Evolutionary conservation across 225 moss, liverwort and hornwort species (phyloP).

Genomic region (Pseudisothecium myosuroides): DNA sequence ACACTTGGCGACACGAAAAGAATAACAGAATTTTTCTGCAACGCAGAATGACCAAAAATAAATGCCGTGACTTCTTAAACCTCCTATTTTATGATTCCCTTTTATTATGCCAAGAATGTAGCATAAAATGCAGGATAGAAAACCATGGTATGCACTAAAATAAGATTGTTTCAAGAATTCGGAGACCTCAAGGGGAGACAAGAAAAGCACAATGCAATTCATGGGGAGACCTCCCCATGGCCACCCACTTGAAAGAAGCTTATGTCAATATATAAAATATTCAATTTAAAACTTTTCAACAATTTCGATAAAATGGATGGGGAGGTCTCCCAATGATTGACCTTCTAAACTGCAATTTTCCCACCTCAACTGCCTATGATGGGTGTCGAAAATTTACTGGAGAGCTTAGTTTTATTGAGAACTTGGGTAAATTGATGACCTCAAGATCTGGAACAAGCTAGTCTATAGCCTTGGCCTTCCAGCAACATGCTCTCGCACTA

Average conservation of each 20-base stretch:
- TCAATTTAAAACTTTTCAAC: neutral
- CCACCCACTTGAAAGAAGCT: neutral
- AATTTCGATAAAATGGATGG: neutral
- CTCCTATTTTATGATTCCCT: neutral
- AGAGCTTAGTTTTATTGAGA: neutral
- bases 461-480: neutral
- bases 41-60: neutral
- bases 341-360: neutral
- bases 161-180: neutral
- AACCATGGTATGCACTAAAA: neutral
- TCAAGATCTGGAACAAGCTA: neutral
- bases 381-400: neutral
- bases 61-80: neutral
- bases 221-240: neutral
- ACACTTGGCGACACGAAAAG: slow-evolving; percentile 69
- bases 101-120: neutral
- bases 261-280: neutral
- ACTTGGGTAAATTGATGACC: neutral
- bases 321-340: neutral
- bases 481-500: neutral
- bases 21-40: slow-evolving; percentile 74
- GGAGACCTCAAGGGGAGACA: neutral
- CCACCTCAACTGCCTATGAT: neutral
- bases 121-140: neutral
- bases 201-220: neutral